Conservation (phyloP, 2,329 filamentous ascomycete species). For the Balansia obtecta region DNA sequence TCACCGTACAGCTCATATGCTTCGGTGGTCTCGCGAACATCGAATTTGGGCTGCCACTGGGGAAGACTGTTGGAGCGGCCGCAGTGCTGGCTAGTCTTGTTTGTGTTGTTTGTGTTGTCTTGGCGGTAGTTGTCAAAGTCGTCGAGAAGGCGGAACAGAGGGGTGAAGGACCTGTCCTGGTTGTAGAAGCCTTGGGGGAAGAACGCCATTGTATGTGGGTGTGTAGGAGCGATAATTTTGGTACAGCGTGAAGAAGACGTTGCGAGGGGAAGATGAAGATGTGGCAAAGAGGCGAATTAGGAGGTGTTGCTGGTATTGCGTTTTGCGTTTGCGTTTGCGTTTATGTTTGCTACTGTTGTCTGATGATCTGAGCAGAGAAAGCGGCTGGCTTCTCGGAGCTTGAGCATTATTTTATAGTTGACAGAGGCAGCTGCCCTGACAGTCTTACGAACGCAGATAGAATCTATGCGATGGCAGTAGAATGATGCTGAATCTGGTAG, state of each 20-base stretch:
- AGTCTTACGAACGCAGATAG: not conserved
- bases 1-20: constrained; percentile 70
- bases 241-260: constrained; percentile 1
- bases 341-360: no score
- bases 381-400: not conserved
- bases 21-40: constrained; percentile 57
- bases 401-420: not conserved
- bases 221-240: constrained; percentile 11
- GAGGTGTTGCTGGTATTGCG: no score
- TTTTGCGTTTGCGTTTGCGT: no score
- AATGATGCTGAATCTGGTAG: not conserved
- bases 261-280: not conserved
- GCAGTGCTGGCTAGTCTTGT: constrained; percentile 14
- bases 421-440: not conserved
- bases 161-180: constrained; percentile 38
- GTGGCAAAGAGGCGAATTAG: not conserved
- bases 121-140: constrained; percentile 48
- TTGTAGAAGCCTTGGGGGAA: constrained; percentile 42
- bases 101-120: constrained; percentile 11
- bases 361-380: not conserved
- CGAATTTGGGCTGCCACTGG: constrained; percentile 65
- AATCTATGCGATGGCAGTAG: not conserved
- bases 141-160: constrained; percentile 52
- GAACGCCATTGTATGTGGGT: constrained; percentile 42
- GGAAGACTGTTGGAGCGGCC: constrained; percentile 22